These are phyloP conservation scores for Pilaira anomala DNA, from an alignment of 192 early-diverging fungal genomes.

Conservation along the genomic window DNA sequence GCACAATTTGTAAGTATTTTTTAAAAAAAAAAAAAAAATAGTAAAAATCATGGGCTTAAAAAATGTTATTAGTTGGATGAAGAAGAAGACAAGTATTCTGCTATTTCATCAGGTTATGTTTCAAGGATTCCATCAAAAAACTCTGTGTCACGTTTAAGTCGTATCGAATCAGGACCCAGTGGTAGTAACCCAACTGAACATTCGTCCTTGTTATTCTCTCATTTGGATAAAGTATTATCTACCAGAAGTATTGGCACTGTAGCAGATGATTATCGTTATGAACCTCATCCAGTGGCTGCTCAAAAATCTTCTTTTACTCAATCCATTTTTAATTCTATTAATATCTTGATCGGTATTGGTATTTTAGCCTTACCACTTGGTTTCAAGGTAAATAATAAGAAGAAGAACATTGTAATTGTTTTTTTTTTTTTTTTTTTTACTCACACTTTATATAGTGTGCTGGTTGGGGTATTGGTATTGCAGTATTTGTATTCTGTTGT, in stretches of 20 bases:
- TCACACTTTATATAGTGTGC: constrained; percentile 28
- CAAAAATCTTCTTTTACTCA: constrained; percentile 43
- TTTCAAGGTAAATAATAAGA: no score
- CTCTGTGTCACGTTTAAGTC: background rate
- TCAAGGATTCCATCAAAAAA: constrained; percentile 13
- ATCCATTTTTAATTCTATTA: constrained; percentile 57
- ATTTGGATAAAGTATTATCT: constrained; percentile 31
- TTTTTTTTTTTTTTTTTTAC: background rate
- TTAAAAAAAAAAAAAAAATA: background rate
- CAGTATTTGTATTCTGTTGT: constrained; percentile 46
- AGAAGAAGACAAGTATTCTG: constrained; percentile 12
- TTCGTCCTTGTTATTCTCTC: constrained; percentile 23
- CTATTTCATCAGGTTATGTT: constrained; percentile 8
- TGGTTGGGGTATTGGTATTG: constrained; percentile 59
- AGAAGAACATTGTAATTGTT: background rate
- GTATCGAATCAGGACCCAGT: constrained; percentile 2
- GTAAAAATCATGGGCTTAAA: background rate
- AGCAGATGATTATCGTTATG: constrained; percentile 30
- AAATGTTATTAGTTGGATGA: background rate
- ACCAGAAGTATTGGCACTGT: constrained; percentile 28
- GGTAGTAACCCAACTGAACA: background rate
- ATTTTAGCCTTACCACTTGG: constrained; percentile 62
- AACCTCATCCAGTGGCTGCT: constrained; percentile 20
- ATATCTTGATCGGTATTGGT: constrained; percentile 65
- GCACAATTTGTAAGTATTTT: constrained; percentile 10